These are phyloP conservation scores for Colletotrichum navitas DNA, from an alignment of 2,329 filamentous ascomycete genomes.

Conservation along the genomic window DNA sequence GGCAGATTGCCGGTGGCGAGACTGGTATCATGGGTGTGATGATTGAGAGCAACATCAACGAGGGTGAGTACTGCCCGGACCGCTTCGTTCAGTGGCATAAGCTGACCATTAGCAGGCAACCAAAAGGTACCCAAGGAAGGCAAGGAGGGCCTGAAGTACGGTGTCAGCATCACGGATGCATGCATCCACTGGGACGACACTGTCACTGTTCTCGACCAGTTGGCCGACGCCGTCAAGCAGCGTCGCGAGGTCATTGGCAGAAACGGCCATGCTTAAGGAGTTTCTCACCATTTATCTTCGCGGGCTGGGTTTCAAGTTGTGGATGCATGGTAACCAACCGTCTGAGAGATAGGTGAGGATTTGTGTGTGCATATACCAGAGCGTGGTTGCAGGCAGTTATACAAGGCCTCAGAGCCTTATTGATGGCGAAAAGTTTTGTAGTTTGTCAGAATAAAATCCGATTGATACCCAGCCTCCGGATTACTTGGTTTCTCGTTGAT, in stretches of 20 bases:
- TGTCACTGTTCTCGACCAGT: conserved; percentile 78
- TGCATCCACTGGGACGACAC: conserved; percentile 97
- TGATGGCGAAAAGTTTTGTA: conserved; percentile 15
- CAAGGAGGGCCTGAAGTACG: conserved; percentile 87
- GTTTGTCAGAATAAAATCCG: conserved; percentile 1
- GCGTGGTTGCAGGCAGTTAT: conserved; percentile 14
- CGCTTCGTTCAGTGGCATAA: background rate
- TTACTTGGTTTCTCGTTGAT: background rate
- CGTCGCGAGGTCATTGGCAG: conserved; percentile 65
- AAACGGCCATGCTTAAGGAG: conserved; percentile 32
- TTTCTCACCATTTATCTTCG: background rate
- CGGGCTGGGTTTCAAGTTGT: no score
- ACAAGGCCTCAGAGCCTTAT: background rate
- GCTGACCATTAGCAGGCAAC: conserved; percentile 68
- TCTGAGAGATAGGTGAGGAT: background rate
- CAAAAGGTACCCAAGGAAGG: conserved; percentile 94
- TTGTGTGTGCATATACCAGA: conserved; percentile 24
- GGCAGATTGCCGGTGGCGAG: conserved; percentile 89
- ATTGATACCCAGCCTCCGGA: conserved; percentile 5
- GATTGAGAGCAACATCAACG: conserved; percentile 98
- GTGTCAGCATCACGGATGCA: conserved; percentile 96
- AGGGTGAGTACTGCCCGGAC: conserved; percentile 69
- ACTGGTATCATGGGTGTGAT: conserved; percentile 94
- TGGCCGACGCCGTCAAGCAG: conserved; percentile 84
- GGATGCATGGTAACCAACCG: background rate